These are phyloP conservation scores for Dendrobium huoshanense DNA, from an alignment of 106 monocot species.

Conservation along the genomic window DNA sequence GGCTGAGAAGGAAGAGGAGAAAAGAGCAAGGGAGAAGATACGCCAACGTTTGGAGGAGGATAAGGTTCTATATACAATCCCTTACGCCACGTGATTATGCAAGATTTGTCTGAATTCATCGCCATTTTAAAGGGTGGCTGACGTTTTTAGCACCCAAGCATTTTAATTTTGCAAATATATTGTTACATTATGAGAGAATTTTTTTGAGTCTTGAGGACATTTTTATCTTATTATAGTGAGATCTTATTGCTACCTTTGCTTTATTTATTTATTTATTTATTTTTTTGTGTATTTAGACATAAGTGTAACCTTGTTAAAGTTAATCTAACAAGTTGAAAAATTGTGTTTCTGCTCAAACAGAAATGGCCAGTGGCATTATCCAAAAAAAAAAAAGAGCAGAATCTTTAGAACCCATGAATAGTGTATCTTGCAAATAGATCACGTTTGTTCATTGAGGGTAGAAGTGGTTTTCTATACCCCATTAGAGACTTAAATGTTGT, in stretches of 20 bases:
- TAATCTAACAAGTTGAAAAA: not conserved
- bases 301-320: not conserved
- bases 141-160: not conserved
- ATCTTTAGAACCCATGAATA: not conserved
- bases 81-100: not conserved
- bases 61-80: conserved; percentile 42
- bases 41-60: conserved; percentile 87
- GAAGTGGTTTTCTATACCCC: too few relatives aligned
- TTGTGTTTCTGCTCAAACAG: not conserved
- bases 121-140: not conserved
- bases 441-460: not conserved
- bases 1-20: conserved; percentile 95
- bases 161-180: not conserved
- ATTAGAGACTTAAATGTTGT: too few relatives aligned
- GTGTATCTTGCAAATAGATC: too few relatives aligned
- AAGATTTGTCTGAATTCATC: not conserved
- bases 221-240: not conserved
- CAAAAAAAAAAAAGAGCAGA: not conserved
- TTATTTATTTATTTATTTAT: too few relatives aligned
- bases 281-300: not conserved
- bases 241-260: not conserved
- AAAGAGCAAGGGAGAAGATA: conserved; percentile 94
- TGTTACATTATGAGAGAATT: not conserved
- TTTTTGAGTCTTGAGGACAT: not conserved
- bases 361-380: not conserved